Evolutionary conservation across 2,329 filamentous ascomycete genomes (phyloP).

Genomic region (Alternaria metachromatica): DNA sequence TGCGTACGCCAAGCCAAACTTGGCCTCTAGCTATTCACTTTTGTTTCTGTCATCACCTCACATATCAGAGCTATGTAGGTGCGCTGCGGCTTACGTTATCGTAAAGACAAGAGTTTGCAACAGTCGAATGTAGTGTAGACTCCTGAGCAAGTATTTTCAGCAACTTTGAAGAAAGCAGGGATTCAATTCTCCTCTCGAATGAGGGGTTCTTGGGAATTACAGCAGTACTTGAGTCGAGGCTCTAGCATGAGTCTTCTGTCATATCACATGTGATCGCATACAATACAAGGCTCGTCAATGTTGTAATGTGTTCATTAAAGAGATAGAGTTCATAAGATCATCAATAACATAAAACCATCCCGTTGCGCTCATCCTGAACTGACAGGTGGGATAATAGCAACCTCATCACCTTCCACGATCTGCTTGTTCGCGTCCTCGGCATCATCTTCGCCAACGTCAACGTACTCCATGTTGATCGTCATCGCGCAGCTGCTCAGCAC

Average conservation of each 20-base stretch:
- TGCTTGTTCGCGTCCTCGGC: conserved; percentile 53
- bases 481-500: conserved; percentile 76
- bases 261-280: background rate
- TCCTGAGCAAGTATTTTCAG: background rate
- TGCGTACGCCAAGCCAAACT: background rate
- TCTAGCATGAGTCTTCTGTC: background rate
- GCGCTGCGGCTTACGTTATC: background rate
- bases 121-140: background rate
- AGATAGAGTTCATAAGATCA: background rate
- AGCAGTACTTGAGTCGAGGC: background rate
- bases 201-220: background rate
- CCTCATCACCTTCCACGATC: conserved; percentile 78
- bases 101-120: background rate
- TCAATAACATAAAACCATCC: background rate
- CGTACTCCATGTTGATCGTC: conserved; percentile 81
- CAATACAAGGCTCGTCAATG: background rate
- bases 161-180: background rate
- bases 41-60: background rate
- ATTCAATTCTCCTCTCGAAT: background rate
- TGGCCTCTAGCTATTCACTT: background rate
- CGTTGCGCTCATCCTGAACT: conserved; percentile 67
- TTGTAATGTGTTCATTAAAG: background rate
- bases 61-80: background rate
- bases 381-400: conserved; percentile 86
- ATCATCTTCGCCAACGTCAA: conserved; percentile 69